A percentile compares a stretch with the other conserved stretches of the same genome.
These are phyloP conservation scores for Salvia sclarea DNA, from an alignment of 305 asterid species.

Conservation along the genomic window DNA sequence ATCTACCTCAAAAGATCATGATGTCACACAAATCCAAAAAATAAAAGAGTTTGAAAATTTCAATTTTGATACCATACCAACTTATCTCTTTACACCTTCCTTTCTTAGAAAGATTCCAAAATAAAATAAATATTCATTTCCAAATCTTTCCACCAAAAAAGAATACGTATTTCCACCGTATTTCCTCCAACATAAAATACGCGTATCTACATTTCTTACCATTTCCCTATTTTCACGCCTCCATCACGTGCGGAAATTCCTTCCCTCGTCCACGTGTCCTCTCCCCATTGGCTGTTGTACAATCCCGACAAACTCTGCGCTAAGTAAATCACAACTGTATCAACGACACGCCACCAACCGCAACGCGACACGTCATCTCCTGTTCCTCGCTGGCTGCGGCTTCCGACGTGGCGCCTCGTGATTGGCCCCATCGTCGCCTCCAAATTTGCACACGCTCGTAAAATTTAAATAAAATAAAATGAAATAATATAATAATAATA, in stretches of 20 bases:
- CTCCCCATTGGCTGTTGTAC: conserved; percentile 22
- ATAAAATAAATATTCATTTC: background rate
- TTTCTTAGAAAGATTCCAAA: background rate
- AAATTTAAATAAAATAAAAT: conserved; percentile 7
- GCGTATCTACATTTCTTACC: background rate
- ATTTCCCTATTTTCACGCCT: conserved; percentile 48
- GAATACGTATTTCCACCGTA: background rate
- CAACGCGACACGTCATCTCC: conserved; percentile 35
- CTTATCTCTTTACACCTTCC: no score
- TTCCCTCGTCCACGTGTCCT: conserved; percentile 50
- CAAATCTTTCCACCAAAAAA: background rate
- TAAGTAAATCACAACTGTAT: background rate
- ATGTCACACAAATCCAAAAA: background rate
- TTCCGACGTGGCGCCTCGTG: conserved; percentile 18
- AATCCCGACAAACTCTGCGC: background rate
- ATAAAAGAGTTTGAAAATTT: background rate
- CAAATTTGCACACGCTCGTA: conserved; percentile 19
- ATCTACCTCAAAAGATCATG: background rate
- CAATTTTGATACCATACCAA: background rate
- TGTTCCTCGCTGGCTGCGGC: background rate
- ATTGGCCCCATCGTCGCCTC: conserved; percentile 27
- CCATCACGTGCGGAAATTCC: conserved; percentile 61
- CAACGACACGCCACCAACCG: background rate
- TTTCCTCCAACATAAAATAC: background rate
- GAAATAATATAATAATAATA: background rate